Base-by-base conservation (phyloP, 768 basidiomycete species). In the Tylopilus sp. region DNA sequence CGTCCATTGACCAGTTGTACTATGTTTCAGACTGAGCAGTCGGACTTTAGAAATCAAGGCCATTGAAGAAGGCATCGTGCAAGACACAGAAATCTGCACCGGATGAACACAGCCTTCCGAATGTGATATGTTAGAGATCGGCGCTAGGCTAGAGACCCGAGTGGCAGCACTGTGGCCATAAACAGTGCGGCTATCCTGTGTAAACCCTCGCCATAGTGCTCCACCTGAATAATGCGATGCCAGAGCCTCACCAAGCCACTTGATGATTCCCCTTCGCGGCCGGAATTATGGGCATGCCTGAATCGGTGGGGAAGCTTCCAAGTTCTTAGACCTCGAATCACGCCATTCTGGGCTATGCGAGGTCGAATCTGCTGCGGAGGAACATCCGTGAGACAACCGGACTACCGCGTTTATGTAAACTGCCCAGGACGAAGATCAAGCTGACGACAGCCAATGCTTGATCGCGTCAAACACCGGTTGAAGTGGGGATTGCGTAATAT, bases 41-140 rank as follows among this genome's bases (percentile, higher is more conserved):
- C 31, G 31, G 13, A 22, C 42, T 38, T 37, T 31, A 69, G 68
- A 69, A 40, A 69, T 70, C 45, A 67, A 62, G 52, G 69, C 65
- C 21, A 55, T 62, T n/a, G 63, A 71, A 51, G 62, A 53, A 48
- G 60, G 62, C 7, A 59, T 71, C 26, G 41, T 51, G 10, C 42
- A 33, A 11, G 62, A 68, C 13, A 48, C 48, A 21, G 55, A 53
- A 8, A 40, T 63, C 24, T 55, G 45, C 49, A 37, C 34, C 22
- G 51, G 46, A 34, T 52, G 29, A 55, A 25, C 37, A 21, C 31
- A 38, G 19, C 16, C 19, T 34, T 12, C 17, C 30, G 34, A 16
- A 26, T 47, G 10, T 38, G 41, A 29, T 19, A 28, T 34, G 41
- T 22, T 22, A 45, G 50, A 25, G 30, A 40, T 34, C 34, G 22